Percentiles rank a stretch among this genome's conserved stretches.
Conservation (phyloP, 805 yeast species). For the Cyberlindnera misumaiensis region DNA sequence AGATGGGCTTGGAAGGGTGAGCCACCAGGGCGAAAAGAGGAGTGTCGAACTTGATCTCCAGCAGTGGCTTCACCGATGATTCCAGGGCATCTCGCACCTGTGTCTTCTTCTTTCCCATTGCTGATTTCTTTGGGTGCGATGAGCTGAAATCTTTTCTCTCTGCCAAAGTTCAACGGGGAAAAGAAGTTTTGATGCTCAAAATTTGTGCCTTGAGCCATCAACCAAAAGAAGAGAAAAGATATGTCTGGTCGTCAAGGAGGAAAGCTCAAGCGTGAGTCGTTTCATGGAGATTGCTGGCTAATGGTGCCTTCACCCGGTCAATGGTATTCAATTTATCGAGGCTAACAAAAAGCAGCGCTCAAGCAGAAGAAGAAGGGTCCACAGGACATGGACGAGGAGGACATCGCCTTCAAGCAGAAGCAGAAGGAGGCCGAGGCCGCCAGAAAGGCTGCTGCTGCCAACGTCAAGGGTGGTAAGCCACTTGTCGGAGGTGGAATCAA, state of each 20-base stretch:
- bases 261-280: slow-evolving; percentile 74
- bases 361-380: slow-evolving; percentile 74
- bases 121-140: neutral
- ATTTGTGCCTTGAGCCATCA: neutral
- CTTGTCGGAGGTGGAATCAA: slow-evolving; percentile 92
- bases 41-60: slow-evolving; percentile 38
- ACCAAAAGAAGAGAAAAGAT: neutral
- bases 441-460: slow-evolving; percentile 80
- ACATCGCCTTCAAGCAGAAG: slow-evolving; percentile 83
- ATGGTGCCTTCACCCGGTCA: no score
- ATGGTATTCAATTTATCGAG: no score
- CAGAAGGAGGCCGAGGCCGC: slow-evolving; percentile 94
- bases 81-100: slow-evolving; percentile 13
- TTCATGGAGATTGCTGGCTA: neutral
- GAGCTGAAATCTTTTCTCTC: neutral
- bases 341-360: slow-evolving; percentile 19
- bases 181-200: neutral
- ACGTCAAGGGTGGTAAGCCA: slow-evolving; percentile 88
- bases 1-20: slow-evolving; percentile 64
- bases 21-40: slow-evolving; percentile 73
- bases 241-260: slow-evolving; percentile 99
- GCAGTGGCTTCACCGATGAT: slow-evolving; percentile 23
- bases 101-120: slow-evolving; percentile 12
- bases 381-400: slow-evolving; percentile 80
- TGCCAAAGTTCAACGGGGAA: neutral